A percentile compares a stretch with the other conserved stretches of the same genome.
Conservation (phyloP, 805 yeast species). For the Myxozyma vanderwaltii region DNA sequence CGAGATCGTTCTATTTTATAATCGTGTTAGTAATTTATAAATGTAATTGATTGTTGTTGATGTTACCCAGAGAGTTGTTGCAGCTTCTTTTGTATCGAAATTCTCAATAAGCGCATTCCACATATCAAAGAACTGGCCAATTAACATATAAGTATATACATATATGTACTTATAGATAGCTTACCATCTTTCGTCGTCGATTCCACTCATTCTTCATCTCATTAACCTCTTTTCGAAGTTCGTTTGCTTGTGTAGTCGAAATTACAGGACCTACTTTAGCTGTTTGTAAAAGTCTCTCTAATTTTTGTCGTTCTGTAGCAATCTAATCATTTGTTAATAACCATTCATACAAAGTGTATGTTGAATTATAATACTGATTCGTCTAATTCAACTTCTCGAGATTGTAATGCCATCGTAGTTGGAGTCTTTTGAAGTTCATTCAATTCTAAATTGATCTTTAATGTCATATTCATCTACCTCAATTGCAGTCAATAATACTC, state of each 20-base stretch:
- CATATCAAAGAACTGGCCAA: constrained; percentile 5
- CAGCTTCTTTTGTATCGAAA: background rate
- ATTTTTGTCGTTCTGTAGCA: background rate
- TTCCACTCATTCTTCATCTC: constrained; percentile 20
- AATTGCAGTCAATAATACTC: too few species aligned
- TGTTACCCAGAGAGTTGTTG: constrained; percentile 17
- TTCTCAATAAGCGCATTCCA: constrained; percentile 21
- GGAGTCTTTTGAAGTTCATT: background rate
- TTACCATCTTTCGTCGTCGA: constrained; percentile 24
- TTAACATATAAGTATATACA: background rate
- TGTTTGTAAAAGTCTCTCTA: background rate
- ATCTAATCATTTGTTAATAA: background rate
- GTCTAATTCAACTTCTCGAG: background rate
- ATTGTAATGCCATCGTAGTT: background rate
- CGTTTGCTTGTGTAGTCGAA: constrained; percentile 1
- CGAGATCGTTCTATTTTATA: background rate
- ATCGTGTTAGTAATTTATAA: too few species aligned
- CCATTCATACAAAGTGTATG: background rate
- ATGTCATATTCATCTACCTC: too few species aligned
- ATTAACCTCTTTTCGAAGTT: background rate
- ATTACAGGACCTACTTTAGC: background rate
- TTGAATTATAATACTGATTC: background rate
- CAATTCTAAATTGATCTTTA: background rate
- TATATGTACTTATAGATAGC: background rate
- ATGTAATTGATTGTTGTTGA: too few species aligned